Percentiles rank a stretch among this genome's conserved stretches.
phyloP scores from a whole-genome alignment of 176 grass and related monocot species.

The Oryza rufipogon region DNA sequence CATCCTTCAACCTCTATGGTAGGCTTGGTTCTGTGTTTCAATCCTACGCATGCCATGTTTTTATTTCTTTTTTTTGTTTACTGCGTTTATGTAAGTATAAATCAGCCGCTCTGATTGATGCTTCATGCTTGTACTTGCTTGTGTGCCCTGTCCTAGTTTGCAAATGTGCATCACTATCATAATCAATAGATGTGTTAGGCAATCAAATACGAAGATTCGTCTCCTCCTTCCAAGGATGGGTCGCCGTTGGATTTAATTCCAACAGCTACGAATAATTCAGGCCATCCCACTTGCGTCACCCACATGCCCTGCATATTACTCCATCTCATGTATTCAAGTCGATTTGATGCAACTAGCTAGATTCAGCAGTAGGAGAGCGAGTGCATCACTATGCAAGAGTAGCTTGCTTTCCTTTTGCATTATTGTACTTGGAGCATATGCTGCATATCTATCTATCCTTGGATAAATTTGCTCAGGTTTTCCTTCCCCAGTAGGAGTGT shows the following conservation, averaged over 20 bases:
- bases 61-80: neutral
- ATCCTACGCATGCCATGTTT: neutral
- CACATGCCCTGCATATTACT: neutral
- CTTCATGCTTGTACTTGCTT: neutral
- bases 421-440: neutral
- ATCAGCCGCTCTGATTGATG: neutral
- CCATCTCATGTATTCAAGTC: neutral
- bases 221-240: neutral
- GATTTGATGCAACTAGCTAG: neutral
- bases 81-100: neutral
- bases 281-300: slow-evolving; percentile 19
- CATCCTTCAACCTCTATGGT: neutral
- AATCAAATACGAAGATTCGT: neutral
- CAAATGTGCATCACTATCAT: neutral
- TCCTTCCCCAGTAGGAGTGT: neutral
- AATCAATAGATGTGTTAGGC: neutral
- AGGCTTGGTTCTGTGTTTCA: neutral
- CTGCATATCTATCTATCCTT: neutral
- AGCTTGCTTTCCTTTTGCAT: neutral
- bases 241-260: neutral
- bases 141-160: neutral
- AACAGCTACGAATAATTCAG: slow-evolving; percentile 28
- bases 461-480: neutral
- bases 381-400: neutral
- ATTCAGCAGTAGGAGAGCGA: neutral